Percentiles rank a stretch among this genome's conserved stretches.
Conservation (phyloP, 345 rosid species). For the Syzygium grande region DNA sequence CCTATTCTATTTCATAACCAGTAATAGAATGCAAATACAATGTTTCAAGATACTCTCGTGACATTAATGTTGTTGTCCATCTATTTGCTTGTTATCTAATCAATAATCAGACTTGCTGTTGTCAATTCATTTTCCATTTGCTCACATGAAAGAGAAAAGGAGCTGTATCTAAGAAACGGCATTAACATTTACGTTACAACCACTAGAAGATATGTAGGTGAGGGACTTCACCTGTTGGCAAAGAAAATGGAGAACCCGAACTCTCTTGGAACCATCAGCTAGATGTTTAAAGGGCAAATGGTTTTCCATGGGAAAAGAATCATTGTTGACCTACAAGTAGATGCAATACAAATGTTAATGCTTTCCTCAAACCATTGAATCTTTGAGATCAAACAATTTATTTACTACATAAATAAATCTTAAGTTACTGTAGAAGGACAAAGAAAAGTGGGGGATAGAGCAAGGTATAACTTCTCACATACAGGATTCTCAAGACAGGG, state of each 20-base stretch:
- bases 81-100: background rate
- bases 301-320: conserved; percentile 26
- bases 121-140: background rate
- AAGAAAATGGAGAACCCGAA: conserved; percentile 47
- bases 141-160: background rate
- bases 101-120: background rate
- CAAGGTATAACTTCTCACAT: background rate
- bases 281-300: conserved; percentile 57
- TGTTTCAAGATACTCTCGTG: background rate
- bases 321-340: conserved; percentile 40
- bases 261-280: conserved; percentile 88
- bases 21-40: background rate
- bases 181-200: background rate
- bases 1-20: background rate
- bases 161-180: background rate
- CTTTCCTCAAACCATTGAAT: background rate
- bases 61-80: background rate
- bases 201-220: background rate
- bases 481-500: background rate
- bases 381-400: background rate
- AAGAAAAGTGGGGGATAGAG: background rate
- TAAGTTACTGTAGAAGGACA: background rate
- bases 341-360: background rate
- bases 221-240: conserved; percentile 41
- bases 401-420: background rate